Base-by-base conservation (phyloP, 305 asterid species). In the Fraxinus nigra region DNA sequence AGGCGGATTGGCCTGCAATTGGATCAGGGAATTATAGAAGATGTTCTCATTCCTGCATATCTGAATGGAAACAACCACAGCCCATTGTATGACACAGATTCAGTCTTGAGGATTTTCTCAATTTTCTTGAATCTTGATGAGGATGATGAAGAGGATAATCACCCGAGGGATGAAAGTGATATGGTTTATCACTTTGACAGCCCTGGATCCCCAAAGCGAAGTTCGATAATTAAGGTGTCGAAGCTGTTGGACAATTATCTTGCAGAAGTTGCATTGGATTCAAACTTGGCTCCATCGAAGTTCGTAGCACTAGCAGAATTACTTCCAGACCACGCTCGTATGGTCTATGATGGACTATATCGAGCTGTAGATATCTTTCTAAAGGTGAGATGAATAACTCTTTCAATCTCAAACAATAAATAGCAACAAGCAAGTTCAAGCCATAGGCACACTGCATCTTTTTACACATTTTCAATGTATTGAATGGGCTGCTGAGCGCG, bases 261-360 rank as follows among this genome's bases (percentile, higher is more conserved):
- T 6, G 95, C 97, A 8, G 98, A 95, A 81, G 90, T 95, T 40
- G 97, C 99, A 11, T 84, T 92, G 2, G 99, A 95, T 78, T 43
- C 96, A 0, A 95, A 94, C 88, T 83, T 93, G 89, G 78, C 90
- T 0, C 89, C 97, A 35, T 91, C 91, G 0, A 95, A 95, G 82
- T 90, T 93, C 61, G 92, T 83, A 70, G 89, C 94, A 10, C 88
- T 94, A 0, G 91, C 95, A 2, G 99, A 95, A 81, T 78, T 94
- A 48, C 93, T 95, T 16, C 99, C 99, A 0, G 99, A 93, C n/a
- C 99, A 95, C 78, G 97, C 99, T 32, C 98, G 99, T 56, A 48
- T 87, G 75, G 89, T 90, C 72, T 83, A 88, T 7, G 99, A 95
- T 70, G 99, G 96, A 38, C 77, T 95, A 20, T 95, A 95, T 82